These are phyloP conservation scores for Cardamine occulta DNA, from an alignment of 345 rosid genomes.

Conservation along the genomic window DNA sequence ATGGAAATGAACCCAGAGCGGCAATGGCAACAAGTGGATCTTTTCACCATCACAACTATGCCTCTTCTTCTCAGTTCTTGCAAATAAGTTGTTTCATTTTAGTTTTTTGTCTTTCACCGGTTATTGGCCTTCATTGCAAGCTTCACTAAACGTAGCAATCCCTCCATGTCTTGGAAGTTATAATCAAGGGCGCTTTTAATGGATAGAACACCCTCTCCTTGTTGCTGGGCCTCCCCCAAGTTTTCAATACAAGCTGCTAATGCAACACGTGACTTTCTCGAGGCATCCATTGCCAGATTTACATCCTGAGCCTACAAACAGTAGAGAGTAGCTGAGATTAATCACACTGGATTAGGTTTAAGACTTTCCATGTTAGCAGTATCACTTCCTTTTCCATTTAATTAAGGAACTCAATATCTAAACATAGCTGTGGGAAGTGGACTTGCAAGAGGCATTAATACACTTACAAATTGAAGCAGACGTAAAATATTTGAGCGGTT, in stretches of 20 bases:
- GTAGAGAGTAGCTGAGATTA: conserved; percentile 32
- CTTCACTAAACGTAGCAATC: conserved; percentile 73
- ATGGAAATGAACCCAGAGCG: conserved; percentile 28
- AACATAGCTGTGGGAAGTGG: conserved; percentile 19
- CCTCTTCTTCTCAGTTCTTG: conserved; percentile 35
- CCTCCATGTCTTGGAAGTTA: conserved; percentile 90
- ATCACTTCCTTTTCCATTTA: conserved; percentile 14
- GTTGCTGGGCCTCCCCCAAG: conserved; percentile 54
- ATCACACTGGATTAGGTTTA: conserved; percentile 18
- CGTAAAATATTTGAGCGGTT: conserved; percentile 64
- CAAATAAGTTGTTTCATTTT: conserved; percentile 26
- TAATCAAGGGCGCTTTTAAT: conserved; percentile 90
- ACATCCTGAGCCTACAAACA: conserved; percentile 77
- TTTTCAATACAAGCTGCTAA: conserved; percentile 61
- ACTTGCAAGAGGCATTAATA: conserved; percentile 29
- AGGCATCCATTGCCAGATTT: conserved; percentile 89
- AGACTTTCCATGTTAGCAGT: conserved; percentile 6
- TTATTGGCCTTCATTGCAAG: conserved; percentile 81
- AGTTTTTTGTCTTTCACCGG: conserved; percentile 44
- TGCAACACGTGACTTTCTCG: conserved; percentile 80
- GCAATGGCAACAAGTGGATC: conserved; percentile 13
- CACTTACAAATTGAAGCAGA: conserved; percentile 83
- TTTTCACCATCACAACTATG: conserved; percentile 20
- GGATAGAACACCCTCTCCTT: conserved; percentile 63
- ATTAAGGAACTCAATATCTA: conserved; percentile 18